These are phyloP conservation scores for Basidiobolus heterosporus DNA, from an alignment of 371 early-diverging fungal species.

Conservation along the genomic window DNA sequence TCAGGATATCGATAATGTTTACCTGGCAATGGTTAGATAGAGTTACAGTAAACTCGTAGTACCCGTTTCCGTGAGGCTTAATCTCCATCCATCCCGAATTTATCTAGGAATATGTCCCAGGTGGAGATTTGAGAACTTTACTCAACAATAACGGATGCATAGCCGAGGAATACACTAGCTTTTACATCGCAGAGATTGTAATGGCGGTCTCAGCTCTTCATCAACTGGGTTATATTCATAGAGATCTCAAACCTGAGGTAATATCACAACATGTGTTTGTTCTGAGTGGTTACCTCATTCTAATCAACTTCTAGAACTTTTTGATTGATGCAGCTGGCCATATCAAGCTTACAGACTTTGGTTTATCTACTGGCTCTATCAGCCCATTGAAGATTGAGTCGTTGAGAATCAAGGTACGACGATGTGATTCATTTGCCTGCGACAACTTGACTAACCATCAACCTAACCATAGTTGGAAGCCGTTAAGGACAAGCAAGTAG, in stretches of 20 bases:
- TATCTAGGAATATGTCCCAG: slow-evolving; percentile 55
- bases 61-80: no score
- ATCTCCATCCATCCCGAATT: no score
- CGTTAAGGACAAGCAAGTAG: slow-evolving; percentile 24
- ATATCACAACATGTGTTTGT: background rate
- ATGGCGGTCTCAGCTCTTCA: slow-evolving; percentile 57
- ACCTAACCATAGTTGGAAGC: slow-evolving; percentile 21
- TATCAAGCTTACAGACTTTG: slow-evolving; percentile 77
- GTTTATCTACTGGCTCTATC: slow-evolving; percentile 61
- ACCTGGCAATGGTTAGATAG: slow-evolving; percentile 42
- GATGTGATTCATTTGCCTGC: slow-evolving; percentile 3
- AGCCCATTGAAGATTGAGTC: slow-evolving; percentile 35
- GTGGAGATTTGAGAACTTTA: slow-evolving; percentile 58
- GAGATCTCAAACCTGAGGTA: slow-evolving; percentile 37
- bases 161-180: slow-evolving; percentile 35
- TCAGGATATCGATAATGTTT: slow-evolving; percentile 45
- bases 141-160: slow-evolving; percentile 42
- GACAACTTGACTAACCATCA: no score
- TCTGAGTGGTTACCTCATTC: background rate
- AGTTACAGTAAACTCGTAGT: slow-evolving; percentile 4
- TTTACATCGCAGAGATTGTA: slow-evolving; percentile 56
- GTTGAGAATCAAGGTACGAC: slow-evolving; percentile 26
- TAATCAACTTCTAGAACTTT: slow-evolving; percentile 21
- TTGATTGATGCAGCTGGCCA: slow-evolving; percentile 50
- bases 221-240: slow-evolving; percentile 35